Evolutionary conservation across 2,329 filamentous ascomycete genomes (phyloP).

Genomic region (Stagonosporopsis chrysanthemi): DNA sequence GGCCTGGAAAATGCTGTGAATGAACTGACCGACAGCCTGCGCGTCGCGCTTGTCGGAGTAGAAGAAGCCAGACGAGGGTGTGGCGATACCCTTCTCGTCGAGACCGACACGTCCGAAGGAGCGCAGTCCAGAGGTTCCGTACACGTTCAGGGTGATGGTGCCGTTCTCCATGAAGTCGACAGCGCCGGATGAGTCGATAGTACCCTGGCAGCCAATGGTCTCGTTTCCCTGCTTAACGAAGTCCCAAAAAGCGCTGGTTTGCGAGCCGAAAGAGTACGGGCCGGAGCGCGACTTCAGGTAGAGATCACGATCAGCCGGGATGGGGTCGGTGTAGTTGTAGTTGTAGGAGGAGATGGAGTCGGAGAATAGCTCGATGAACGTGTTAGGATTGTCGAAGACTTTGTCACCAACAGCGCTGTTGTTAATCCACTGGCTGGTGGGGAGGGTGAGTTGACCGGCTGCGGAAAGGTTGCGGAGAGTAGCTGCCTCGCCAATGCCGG

Average conservation of each 20-base stretch:
- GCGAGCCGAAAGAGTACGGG: conserved; percentile 61
- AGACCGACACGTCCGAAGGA: conserved; percentile 59
- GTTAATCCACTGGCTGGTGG: conserved; percentile 57
- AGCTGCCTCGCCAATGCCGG: conserved; percentile 45
- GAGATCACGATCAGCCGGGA: conserved; percentile 52
- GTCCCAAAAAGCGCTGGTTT: conserved; percentile 63
- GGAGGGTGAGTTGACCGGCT: conserved; percentile 46
- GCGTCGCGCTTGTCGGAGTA: conserved; percentile 60
- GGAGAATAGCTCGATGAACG: conserved; percentile 58
- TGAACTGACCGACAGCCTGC: conserved; percentile 59
- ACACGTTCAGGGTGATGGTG: conserved; percentile 64
- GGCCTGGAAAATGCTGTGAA: conserved; percentile 58
- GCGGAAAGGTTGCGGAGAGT: conserved; percentile 42
- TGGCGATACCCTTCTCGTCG: conserved; percentile 54
- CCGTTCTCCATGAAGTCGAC: conserved; percentile 51
- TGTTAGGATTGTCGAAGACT: conserved; percentile 65
- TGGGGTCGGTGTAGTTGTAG: conserved; percentile 57
- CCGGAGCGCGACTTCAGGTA: conserved; percentile 60
- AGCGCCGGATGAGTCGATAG: conserved; percentile 59
- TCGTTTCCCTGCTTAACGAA: conserved; percentile 55
- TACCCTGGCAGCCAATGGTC: conserved; percentile 60
- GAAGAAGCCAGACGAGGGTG: conserved; percentile 52
- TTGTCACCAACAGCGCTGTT: conserved; percentile 59
- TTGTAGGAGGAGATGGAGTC: conserved; percentile 57
- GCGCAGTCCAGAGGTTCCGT: conserved; percentile 63